Conservation (phyloP, 495 filamentous ascomycete genomes). For the Lepraria neglecta region DNA sequence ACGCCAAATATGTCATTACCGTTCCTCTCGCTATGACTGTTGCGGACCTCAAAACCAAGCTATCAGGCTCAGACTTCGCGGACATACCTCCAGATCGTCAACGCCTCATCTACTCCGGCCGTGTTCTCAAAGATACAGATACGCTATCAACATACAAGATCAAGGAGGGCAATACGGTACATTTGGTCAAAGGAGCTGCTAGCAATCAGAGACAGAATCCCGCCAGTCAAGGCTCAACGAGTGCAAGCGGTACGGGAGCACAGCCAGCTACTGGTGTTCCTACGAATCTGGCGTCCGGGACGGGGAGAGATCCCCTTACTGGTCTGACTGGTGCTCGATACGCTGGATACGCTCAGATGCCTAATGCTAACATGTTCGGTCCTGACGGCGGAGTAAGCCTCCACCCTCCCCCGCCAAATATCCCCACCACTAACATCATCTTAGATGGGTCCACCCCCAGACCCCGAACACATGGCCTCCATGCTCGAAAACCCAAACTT, state of each 20-base stretch:
- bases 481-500: constrained; percentile 86
- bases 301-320: constrained; percentile 83
- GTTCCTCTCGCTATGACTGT: constrained; percentile 71
- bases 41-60: constrained; percentile 79
- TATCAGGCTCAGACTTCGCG: constrained; percentile 71
- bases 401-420: not conserved
- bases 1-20: constrained; percentile 75
- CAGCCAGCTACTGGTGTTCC: constrained; percentile 56
- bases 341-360: constrained; percentile 84
- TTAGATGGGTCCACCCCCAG: constrained; percentile 87
- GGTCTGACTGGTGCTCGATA: constrained; percentile 90
- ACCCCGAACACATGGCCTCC: constrained; percentile 67
- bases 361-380: constrained; percentile 84
- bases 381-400: constrained; percentile 89
- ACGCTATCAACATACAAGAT: constrained; percentile 83
- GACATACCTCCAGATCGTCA: constrained; percentile 79
- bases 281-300: constrained; percentile 84
- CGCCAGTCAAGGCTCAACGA: constrained; percentile 42
- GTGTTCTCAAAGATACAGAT: constrained; percentile 90
- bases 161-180: constrained; percentile 90
- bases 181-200: constrained; percentile 89
- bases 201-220: constrained; percentile 73
- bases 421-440: constrained; percentile 4
- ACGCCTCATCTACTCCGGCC: constrained; percentile 93
- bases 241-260: constrained; percentile 46